phyloP scores from a whole-genome alignment of 169 alveolate species.

The Plasmodium reichenowi region DNA sequence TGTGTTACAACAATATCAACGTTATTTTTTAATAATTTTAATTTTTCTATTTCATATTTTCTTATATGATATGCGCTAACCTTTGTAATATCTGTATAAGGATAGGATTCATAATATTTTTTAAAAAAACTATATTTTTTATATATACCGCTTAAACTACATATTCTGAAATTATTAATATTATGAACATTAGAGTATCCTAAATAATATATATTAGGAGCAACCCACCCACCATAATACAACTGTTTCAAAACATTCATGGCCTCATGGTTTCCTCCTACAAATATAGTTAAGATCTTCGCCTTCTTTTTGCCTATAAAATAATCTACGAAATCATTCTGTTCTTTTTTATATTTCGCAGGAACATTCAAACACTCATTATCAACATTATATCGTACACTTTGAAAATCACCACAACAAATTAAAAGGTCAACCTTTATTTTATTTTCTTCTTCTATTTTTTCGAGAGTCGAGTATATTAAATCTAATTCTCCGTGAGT shows the following conservation, averaged over 20 bases:
- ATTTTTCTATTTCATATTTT: slow-evolving; percentile 92
- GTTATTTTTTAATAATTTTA: slow-evolving; percentile 83
- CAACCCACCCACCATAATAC: slow-evolving; percentile 98
- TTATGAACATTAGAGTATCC: slow-evolving; percentile 95
- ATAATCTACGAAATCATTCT: slow-evolving; percentile 94
- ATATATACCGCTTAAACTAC: slow-evolving; percentile 96
- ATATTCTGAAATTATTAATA: slow-evolving; percentile 92
- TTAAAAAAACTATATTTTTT: slow-evolving; percentile 78
- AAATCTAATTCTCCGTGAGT: slow-evolving; percentile 95
- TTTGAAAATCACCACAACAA: slow-evolving; percentile 98
- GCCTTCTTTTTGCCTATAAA: slow-evolving; percentile 91
- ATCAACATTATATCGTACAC: slow-evolving; percentile 93
- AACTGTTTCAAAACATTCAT: slow-evolving; percentile 93
- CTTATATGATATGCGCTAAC: slow-evolving; percentile 93
- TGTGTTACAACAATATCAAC: slow-evolving; percentile 95
- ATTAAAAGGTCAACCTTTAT: slow-evolving; percentile 93
- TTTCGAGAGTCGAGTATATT: slow-evolving; percentile 85
- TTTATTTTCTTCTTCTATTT: slow-evolving; percentile 86
- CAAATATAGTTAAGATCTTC: slow-evolving; percentile 94
- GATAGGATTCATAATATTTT: slow-evolving; percentile 93
- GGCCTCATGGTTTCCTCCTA: slow-evolving; percentile 99
- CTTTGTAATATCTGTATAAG: slow-evolving; percentile 88
- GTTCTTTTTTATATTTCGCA: slow-evolving; percentile 89
- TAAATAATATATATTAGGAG: slow-evolving; percentile 96
- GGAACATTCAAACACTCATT: slow-evolving; percentile 93